Base-by-base conservation (phyloP, 768 basidiomycete genomes). In the Agaricus subrufescens region DNA sequence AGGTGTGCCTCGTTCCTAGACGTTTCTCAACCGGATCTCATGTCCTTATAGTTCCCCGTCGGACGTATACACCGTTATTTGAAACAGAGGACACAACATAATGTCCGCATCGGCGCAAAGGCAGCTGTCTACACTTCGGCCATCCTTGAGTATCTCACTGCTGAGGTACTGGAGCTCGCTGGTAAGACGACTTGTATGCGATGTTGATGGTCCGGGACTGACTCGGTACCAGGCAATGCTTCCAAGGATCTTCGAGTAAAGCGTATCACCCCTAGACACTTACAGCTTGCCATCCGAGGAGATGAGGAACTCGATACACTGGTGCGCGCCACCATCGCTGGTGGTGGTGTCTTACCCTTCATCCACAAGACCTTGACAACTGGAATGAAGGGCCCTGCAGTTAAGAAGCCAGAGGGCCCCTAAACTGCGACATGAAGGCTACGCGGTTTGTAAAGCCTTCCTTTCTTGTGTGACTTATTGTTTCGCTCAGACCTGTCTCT, bases 281-380 rank as follows among this genome's bases (percentile, higher is more conserved):
- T 98, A 61, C 95, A 97, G 70, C 84, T 97, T 29, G 95, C 95
- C 27, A 98, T 98, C 61, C 89, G 94, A 58, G 95, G 95, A 34
- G 95, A 98, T 70, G 94, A 97, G 70, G 95, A 98, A 67, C 86
- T 98, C n/a, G 95, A 98, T 68, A 88, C 85, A 15, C 85, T 98
- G 57, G 94, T 98, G 29, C 84, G 87, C 52, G 95, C 94, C 3
- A 97, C 95, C 3, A 96, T 97, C 64, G 92, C 94, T 11, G 90
- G 91, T 42, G 90, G 90, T 67, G 90, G 91, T 69, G 91, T 92
- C 2, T 66, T 92, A 58, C 91, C 91, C 19, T 93, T 92, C 75
- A 92, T 93, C 61, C 91, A 93, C 79, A 91, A 91, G 80, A 84
- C 79, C 60, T 77, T 93, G 57, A 91, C 88, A 2, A 71, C 73